Base-by-base conservation (phyloP, 2,329 filamentous ascomycete genomes). In the Zymoseptoria passerinii region DNA sequence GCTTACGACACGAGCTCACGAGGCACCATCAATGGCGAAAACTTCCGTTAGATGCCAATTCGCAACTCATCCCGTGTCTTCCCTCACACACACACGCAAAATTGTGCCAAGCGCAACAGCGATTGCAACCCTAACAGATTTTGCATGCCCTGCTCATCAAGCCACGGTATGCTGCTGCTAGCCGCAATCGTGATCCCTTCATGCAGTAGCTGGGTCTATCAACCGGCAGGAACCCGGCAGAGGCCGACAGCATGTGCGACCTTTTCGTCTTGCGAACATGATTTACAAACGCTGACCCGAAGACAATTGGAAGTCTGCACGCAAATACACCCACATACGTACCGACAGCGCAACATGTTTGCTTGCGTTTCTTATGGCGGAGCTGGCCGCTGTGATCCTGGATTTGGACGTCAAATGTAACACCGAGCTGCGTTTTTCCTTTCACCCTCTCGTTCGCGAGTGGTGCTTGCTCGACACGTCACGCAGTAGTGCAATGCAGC, bases 221-320 rank as follows among this genome's bases (percentile, higher is more conserved):
- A 62, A 61, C 57, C 58, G 48, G 63, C 60, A 66, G 64, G 64
- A 65, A 65, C 63, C 64, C 64, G 64, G 35, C 35, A 44, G 35
- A 44, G 35, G n/a, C 13, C 35, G 35, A 44, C 35, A 16, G 35
- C 35, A 44, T 44, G 35, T 44, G 35, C 16, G 35, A 44, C 35
- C 6, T 44, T 44, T 23, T 16, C 16, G 13, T 44, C 51, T 53
- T 48, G 58, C 48, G 29, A 23, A 48, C 51, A 54, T 49, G 35
- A 50, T 54, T 58, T 58, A 52, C 55, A 51, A 44, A 28, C 44
- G n/a, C 35, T 50, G 35, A 52, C 19, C 35, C 35, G 35, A 44
- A n/a, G 19, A 28, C 16, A 52, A n/a, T n/a, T n/a, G n/a, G n/a
- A n/a, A 20, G 10, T 16, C 16, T 48, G 28, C 58, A 59, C 54